Evolutionary conservation across 139 green algal genomes (phyloP), one percentile per base, ranked within the genome.

Genomic region (Micractinium sp.): DNA sequence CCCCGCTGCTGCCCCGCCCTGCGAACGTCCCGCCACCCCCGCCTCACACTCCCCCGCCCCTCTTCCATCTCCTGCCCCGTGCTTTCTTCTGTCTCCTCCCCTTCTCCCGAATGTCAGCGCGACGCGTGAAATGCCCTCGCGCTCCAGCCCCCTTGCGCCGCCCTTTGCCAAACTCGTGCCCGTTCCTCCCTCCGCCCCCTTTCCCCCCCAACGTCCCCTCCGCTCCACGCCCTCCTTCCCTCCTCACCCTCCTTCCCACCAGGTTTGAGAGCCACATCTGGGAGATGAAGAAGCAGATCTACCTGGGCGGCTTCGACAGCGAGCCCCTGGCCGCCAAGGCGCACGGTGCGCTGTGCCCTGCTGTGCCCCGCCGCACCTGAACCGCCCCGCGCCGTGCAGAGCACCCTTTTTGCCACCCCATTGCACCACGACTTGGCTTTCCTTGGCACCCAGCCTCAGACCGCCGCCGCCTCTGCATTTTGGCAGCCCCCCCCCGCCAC

Each of bases 181-280:
- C 19, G 74, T 81, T 9, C 41, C 74, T 47, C 23, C 18, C 23
- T 15, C n/a, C 4, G 18, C n/a, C 18, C n/a, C 16, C 23, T 12
- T 63, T n/a, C 7, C 23, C 38, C 71, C 4, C 31, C 29, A 23
- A 18, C 29, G 14, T 22, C 71, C 47, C 47, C 47, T 56, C 47
- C 47, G 47, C 47, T 56, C 47, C 47, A n/a, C n/a, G 31, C 73
- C 27, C 74, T 81, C 33, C 18, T 81, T 12, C 35, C 35, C 20
- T 35, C 33, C 29, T 25, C 13, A 53, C 20, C 36, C 41, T 22
- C 18, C 23, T 0, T 78, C 13, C 31, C 0, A 73, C 63, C 39
- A 80, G 90, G 67, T 91, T 90, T 63, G 90, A 93, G 82, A 87
- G 82, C 38, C 90, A 93, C 83, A 91, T 93, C 67, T 93, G 90